Conservation (phyloP, 257 asterid species). For the Solanum pinnatisectum region DNA sequence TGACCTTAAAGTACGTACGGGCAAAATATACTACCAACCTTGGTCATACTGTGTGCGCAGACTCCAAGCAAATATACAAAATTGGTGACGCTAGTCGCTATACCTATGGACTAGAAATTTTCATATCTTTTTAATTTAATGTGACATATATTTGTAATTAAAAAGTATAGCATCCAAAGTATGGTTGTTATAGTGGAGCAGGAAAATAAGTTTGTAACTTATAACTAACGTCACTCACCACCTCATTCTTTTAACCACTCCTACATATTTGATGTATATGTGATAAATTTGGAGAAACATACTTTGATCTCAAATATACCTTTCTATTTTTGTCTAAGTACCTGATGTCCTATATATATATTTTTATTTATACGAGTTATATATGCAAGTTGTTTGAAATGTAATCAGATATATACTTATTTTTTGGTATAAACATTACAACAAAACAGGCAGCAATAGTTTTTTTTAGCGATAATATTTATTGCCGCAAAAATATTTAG, state of each 20-base stretch:
- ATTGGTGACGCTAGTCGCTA: background rate
- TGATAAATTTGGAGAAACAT: background rate
- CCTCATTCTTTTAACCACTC: constrained; percentile 50
- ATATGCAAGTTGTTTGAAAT: background rate
- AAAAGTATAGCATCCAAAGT: constrained; percentile 11
- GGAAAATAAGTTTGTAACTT: constrained; percentile 16
- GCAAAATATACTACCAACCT: background rate
- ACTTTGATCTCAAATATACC: background rate
- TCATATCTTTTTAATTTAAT: background rate
- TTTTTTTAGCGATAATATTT: no score
- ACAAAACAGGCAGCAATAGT: no score
- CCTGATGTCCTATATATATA: background rate
- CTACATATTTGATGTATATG: background rate
- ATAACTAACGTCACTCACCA: constrained; percentile 25
- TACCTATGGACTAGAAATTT: background rate
- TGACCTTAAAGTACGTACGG: background rate
- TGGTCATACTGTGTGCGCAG: background rate
- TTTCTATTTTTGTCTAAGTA: background rate
- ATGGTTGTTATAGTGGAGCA: constrained; percentile 63
- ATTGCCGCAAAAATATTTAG: no score
- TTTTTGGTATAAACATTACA: no score
- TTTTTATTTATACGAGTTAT: background rate
- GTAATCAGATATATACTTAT: no score
- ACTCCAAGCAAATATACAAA: background rate
- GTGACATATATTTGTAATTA: background rate